Conservation (phyloP, 1,284 basidiomycete species). For the Fomitopsis betulina region DNA sequence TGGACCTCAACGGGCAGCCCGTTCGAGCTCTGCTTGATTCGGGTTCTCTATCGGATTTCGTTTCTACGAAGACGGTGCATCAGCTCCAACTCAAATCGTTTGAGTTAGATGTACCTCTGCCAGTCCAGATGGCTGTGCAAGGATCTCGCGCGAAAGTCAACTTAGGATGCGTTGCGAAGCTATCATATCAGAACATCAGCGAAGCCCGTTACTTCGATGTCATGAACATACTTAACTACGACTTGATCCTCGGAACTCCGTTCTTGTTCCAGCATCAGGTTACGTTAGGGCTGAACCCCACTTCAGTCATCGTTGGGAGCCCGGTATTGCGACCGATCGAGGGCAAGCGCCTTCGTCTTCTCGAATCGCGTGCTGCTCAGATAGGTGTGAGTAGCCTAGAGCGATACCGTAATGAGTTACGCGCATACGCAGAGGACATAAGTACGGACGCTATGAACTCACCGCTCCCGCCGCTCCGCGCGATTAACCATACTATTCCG, state of each 20-base stretch:
- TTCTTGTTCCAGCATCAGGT: conserved; percentile 25
- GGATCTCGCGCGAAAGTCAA: conserved; percentile 29
- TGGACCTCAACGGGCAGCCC: conserved; percentile 23
- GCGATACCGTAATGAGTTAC: conserved; percentile 8
- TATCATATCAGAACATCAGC: conserved; percentile 28
- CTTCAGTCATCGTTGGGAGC: conserved; percentile 15
- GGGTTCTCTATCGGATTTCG: conserved; percentile 32
- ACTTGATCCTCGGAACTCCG: conserved; percentile 26
- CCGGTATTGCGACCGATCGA: conserved; percentile 10
- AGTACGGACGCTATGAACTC: conserved; percentile 25
- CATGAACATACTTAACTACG: conserved; percentile 23
- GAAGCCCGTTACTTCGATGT: conserved; percentile 26
- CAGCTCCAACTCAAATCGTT: conserved; percentile 19
- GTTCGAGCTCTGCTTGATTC: conserved; percentile 26
- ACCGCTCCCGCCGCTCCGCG: conserved; percentile 28
- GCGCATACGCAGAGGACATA: conserved; percentile 19
- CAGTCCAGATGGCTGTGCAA: conserved; percentile 27
- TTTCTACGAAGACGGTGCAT: conserved; percentile 28
- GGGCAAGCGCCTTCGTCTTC: conserved; percentile 10
- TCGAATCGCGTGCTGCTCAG: conserved; percentile 15
- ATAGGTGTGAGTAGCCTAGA: conserved; percentile 11
- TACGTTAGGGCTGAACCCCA: conserved; percentile 18
- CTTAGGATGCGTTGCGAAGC: conserved; percentile 7
- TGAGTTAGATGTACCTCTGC: conserved; percentile 21
- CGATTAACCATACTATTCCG: conserved; percentile 35